Evolutionary conservation across 139 green algal species (phyloP).

Genomic region (Trebouxia sp.): DNA sequence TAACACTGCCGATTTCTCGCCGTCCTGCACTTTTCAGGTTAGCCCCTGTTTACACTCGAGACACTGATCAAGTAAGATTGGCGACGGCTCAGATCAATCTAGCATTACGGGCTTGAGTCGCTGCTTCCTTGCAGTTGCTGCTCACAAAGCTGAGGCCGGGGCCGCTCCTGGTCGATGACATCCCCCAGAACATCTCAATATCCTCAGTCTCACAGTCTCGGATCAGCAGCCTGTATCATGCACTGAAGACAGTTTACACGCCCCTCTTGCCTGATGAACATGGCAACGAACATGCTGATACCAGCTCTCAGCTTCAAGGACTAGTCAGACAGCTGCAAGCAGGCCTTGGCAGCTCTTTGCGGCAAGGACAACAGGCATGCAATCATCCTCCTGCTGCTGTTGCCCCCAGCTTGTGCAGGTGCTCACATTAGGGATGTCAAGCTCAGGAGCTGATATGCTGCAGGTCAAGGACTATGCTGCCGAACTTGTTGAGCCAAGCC

Average conservation of each 20-base stretch:
- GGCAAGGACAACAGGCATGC: constrained; percentile 29
- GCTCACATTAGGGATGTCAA: too few relatives aligned
- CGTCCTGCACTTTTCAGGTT: not conserved
- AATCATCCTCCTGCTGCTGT: too few relatives aligned
- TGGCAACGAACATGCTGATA: not conserved
- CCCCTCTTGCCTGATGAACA: constrained; percentile 44
- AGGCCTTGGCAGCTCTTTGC: constrained; percentile 53
- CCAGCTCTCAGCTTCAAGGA: constrained; percentile 51
- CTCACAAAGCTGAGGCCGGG: constrained; percentile 57
- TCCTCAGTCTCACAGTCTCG: constrained; percentile 54
- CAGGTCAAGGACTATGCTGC: constrained; percentile 21
- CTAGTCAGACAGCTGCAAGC: constrained; percentile 63
- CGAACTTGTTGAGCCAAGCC: constrained; percentile 44
- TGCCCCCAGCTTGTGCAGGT: too few relatives aligned
- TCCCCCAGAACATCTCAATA: constrained; percentile 53
- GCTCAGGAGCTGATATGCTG: too few relatives aligned
- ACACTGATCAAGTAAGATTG: too few relatives aligned
- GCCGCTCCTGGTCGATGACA: constrained; percentile 37
- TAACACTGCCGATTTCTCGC: not conserved
- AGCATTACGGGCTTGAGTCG: not conserved
- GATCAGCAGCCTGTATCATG: constrained; percentile 60
- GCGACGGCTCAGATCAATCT: too few relatives aligned
- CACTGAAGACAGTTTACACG: constrained; percentile 57
- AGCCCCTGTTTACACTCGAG: not conserved
- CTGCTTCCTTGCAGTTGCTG: constrained; percentile 43